Percentiles rank a stretch among this genome's conserved stretches.
phyloP scores from a whole-genome alignment of 169 alveolate genomes.

The Cryptosporidium bovis region DNA sequence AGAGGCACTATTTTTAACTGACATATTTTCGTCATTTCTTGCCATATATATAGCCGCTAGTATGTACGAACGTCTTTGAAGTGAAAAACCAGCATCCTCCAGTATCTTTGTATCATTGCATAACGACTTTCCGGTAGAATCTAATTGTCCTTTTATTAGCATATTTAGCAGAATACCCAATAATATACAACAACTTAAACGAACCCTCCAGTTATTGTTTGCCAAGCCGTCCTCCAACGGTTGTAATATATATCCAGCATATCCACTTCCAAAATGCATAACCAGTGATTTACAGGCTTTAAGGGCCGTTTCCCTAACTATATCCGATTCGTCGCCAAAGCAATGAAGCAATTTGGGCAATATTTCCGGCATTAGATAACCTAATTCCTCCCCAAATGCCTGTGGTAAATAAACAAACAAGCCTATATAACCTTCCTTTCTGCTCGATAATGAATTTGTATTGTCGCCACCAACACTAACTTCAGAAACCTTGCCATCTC shows the following conservation, averaged over 20 bases:
- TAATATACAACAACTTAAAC: slow-evolving; percentile 79
- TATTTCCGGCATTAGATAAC: slow-evolving; percentile 77
- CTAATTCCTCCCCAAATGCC: slow-evolving; percentile 75
- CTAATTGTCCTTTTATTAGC: slow-evolving; percentile 76
- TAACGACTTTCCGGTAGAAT: slow-evolving; percentile 71
- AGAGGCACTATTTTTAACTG: slow-evolving; percentile 79
- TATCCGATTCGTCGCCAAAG: slow-evolving; percentile 77
- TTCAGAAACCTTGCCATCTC: neutral
- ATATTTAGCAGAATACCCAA: slow-evolving; percentile 80
- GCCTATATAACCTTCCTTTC: slow-evolving; percentile 82
- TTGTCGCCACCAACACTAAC: neutral
- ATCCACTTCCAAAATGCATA: slow-evolving; percentile 80
- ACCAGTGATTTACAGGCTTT: slow-evolving; percentile 78
- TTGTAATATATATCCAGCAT: slow-evolving; percentile 80
- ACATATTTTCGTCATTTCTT: slow-evolving; percentile 77
- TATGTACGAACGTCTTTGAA: slow-evolving; percentile 80
- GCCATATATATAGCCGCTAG: slow-evolving; percentile 81
- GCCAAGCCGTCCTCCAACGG: slow-evolving; percentile 81
- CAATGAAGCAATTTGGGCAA: slow-evolving; percentile 77
- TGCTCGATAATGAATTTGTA: neutral
- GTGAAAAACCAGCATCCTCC: slow-evolving; percentile 76
- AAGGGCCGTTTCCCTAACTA: slow-evolving; percentile 81
- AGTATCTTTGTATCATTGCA: slow-evolving; percentile 53
- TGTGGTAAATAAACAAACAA: slow-evolving; percentile 81
- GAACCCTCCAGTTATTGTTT: slow-evolving; percentile 77